Base-by-base conservation (phyloP, 495 filamentous ascomycete species). In the Mytilinidion resinicola region DNA sequence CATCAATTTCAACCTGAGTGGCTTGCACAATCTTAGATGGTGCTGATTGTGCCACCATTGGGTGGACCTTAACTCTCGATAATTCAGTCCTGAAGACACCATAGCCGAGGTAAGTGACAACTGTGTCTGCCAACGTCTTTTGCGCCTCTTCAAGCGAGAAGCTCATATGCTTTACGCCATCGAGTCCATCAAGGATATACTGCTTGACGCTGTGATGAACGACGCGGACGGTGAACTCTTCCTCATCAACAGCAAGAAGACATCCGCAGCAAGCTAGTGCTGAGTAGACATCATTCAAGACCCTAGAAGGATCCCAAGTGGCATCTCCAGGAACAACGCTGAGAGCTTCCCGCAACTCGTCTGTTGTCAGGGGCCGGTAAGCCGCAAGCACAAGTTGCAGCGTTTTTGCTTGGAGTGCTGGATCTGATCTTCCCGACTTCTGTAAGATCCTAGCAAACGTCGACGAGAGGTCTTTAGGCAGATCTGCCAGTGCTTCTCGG, bases 141-240 rank as follows among this genome's bases (percentile, higher is more conserved):
- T 70, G 57, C 56, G 69, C 68, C 1, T 33, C 42, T 17, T 63
- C 60, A 3, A 62, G 30, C 43, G 53, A 65, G 55, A 72, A 68
- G 17, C 15, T 17, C 44, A 55, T 58, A 35, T 61, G 46, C 9
- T 14, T 55, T 50, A 53, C 52, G 56, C 59, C 59, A 38, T 8
- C 37, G 14, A 39, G 14, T 9, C 37, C 37, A 39, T 39, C 14
- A 9, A 77, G 62, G n/a, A 78, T 58, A 55, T 72, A 77, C 56
- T 77, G 70, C 51, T 66, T 70, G 42, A 78, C 65, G 58, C 73
- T 77, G 43, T 73, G 70, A 55, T 78, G 75, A 20, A 75, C 65
- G 17, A 77, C 55, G 49, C 70, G 62, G 15, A 74, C 65, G 1
- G 74, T 73, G 4, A 62, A 43, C 9, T 72, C 67, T 56, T 78